Evolutionary conservation across 495 filamentous ascomycete genomes (phyloP).

Genomic region (Eremomyces bilateralis): DNA sequence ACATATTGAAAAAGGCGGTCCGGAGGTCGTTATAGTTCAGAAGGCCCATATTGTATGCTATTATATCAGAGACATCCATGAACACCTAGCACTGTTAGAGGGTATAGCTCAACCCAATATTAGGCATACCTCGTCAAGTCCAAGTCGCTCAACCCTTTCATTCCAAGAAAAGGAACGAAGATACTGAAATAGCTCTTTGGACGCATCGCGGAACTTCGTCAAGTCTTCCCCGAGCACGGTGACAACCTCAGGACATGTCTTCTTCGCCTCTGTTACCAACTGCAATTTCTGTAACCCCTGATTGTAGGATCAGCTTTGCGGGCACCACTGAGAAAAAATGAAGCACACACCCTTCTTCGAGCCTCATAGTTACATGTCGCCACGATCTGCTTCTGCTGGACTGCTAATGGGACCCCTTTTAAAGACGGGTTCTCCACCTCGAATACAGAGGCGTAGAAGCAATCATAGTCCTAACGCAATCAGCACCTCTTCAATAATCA

Average conservation of each 20-base stretch:
- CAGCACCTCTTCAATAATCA: background rate
- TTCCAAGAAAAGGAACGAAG: conserved; percentile 52
- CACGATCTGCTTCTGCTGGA: conserved; percentile 75
- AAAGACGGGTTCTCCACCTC: conserved; percentile 58
- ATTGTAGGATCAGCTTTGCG: background rate
- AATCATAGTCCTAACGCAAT: conserved; percentile 53
- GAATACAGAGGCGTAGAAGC: conserved; percentile 82
- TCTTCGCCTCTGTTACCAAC: conserved; percentile 58
- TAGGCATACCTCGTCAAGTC: conserved; percentile 53
- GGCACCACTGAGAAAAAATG: conserved; percentile 1
- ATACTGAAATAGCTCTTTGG: conserved; percentile 54
- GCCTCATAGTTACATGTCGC: conserved; percentile 94
- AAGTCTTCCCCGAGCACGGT: conserved; percentile 76
- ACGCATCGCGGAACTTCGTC: conserved; percentile 63
- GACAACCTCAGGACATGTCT: conserved; percentile 62
- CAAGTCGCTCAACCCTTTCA: conserved; percentile 51
- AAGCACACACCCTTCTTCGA: conserved; percentile 23
- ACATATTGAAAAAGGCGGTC: conserved; percentile 63
- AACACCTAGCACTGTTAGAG: conserved; percentile 25
- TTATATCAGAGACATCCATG: conserved; percentile 64
- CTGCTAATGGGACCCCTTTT: conserved; percentile 47
- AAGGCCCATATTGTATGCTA: conserved; percentile 52
- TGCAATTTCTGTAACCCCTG: conserved; percentile 67
- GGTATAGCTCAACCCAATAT: background rate
- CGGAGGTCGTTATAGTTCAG: conserved; percentile 42